Base-by-base conservation (phyloP, 2,329 filamentous ascomycete genomes). In the Rosellinia necatrix region DNA sequence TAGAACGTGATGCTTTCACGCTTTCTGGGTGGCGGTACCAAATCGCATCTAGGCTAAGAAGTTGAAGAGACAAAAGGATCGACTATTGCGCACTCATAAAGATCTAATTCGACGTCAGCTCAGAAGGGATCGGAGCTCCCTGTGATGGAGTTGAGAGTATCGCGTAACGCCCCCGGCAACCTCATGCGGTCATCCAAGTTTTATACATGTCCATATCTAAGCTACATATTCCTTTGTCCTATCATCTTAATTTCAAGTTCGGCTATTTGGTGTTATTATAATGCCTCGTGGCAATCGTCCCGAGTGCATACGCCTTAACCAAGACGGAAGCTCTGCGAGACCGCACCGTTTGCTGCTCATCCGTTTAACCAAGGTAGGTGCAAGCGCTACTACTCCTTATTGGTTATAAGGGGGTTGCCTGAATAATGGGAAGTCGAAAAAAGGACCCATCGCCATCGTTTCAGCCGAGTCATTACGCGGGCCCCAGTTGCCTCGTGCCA, bases 111-210 rank as follows among this genome's bases (percentile, higher is more conserved):
- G 8, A 22, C n/a, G n/a, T 42, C 37, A 13, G 24, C 15, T 6
- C 24, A 13, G 34, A 35, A 15, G 8, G 40, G n/a, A 19, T 22
- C 4, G 38, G 22, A 35, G 10, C n/a, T 37, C 19, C 17, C 24
- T 37, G 9, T 10, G 17, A 53, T 42, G 37, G n/a, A 53, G 54
- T 17, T 48, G 37, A 41, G 49, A 50, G 29, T n/a, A 32, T 42
- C 29, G 29, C 24, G 24, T 22, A 15, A 27, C 3, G 17, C 9
- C 15, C n/a, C 30, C 13, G 5, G 41, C 21, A 4, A 6, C 25
- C 15, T 9, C 12, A 12, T 10, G 15, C 15, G 13, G 9, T 29
- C 22, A 3, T 40, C 47, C 34, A 30, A 21, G 13, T 41, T 46
- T 15, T 35, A 15, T 29, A 47, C 27, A 46, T 47, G n/a, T n/a